Base-by-base conservation (phyloP, 805 yeast species). In the Pichia californica region DNA sequence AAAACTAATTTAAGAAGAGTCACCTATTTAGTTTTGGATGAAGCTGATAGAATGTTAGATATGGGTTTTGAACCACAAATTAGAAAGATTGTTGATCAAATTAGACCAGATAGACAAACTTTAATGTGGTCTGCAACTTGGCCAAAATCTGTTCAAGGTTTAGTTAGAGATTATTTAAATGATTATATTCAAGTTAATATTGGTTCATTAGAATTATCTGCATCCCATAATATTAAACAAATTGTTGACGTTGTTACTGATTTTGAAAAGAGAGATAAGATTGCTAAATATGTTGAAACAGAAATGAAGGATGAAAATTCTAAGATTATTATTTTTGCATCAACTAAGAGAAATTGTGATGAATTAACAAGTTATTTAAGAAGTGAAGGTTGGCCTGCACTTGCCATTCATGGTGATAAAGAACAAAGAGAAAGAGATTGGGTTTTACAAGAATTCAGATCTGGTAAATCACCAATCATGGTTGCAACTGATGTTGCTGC, bases 1-100 rank as follows among this genome's bases (percentile, higher is more conserved):
- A 89, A 85, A 73, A 93, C 98, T 47, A 93, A 91, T 71, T 76
- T 93, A 61, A 82, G 86, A 66, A 86, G 98, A 74, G 96, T 93
- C 51, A 93, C 98, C 42, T 93, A 93, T 70, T 77, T 93, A 65
- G 98, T 93, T 50, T 77, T 93, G 59, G 99, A 93, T 69, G 99
- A 93, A 79, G 99, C 99, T 61, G 99, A 93, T 71, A 86, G 99
- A 77, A 93, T 93, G 99, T 80, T 93, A 71, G 99, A 93, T 74
- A 93, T 93, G 99, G 99, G 99, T 67, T 93, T 93, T 68, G 99
- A 93, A 76, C 98, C 98, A 55, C 98, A 91, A 77, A 93, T 93
- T 68, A 83, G 99, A 77, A 91, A 91, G 72, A 93, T 93, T 68
- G 91, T 93, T 55, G 70, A 66, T 51, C 98, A 91, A 76, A 93